phyloP scores from a whole-genome alignment of 148 eudicot genomes.

The Suaeda aralocaspica region DNA sequence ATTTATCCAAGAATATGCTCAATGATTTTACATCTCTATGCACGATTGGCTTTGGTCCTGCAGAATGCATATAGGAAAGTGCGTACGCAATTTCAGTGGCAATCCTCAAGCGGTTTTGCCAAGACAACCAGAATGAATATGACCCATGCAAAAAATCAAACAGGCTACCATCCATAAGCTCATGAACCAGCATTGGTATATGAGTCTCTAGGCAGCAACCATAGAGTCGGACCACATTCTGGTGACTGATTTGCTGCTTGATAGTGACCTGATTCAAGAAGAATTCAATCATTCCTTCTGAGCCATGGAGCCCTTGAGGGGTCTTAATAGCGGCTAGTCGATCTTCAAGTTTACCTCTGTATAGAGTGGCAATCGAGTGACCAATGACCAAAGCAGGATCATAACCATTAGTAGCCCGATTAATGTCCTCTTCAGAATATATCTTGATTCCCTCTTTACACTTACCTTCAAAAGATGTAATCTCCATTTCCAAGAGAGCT shows the following conservation, averaged over 20 bases:
- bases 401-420: constrained; percentile 22
- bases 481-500: constrained; percentile 9
- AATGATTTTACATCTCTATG: constrained; percentile 31
- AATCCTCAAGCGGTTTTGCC: constrained; percentile 23
- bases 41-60: constrained; percentile 20
- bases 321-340: constrained; percentile 20
- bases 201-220: constrained; percentile 36
- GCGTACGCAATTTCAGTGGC: constrained; percentile 31
- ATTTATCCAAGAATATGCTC: constrained; percentile 23
- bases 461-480: constrained; percentile 8
- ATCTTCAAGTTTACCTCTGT: constrained; percentile 24
- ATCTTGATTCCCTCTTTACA: constrained; percentile 14
- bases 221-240: constrained; percentile 20
- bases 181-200: constrained; percentile 22
- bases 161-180: constrained; percentile 25
- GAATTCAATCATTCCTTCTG: constrained; percentile 2
- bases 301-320: background rate
- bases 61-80: constrained; percentile 34
- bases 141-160: constrained; percentile 9
- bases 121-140: constrained; percentile 10
- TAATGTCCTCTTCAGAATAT: constrained; percentile 13
- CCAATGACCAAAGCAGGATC: constrained; percentile 21
- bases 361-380: constrained; percentile 12
- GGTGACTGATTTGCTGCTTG: constrained; percentile 18
- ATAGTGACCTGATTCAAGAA: constrained; percentile 26